These are phyloP conservation scores for Botryosphaeria agaves DNA, from an alignment of 2,329 filamentous ascomycete species.

Conservation along the genomic window DNA sequence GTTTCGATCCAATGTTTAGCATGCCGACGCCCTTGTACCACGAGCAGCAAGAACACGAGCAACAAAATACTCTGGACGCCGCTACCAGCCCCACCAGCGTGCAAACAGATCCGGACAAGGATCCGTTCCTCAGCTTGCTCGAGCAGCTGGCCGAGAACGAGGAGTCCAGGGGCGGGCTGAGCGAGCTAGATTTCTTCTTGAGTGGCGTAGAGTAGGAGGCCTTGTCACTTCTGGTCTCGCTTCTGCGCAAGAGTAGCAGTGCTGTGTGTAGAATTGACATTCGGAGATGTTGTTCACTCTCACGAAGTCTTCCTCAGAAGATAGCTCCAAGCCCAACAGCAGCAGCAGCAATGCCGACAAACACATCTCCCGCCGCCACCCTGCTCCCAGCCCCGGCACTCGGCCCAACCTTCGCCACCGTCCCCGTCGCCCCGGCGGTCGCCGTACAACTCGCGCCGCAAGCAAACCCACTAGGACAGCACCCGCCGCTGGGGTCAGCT, in stretches of 20 bases:
- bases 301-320: too few species aligned
- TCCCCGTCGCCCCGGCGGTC: constrained; percentile 33
- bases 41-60: too few species aligned
- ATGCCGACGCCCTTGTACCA: constrained; percentile 21
- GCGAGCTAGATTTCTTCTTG: constrained; percentile 59
- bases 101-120: constrained; percentile 43
- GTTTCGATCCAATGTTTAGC: constrained; percentile 23
- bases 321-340: too few species aligned
- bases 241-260: too few species aligned
- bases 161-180: constrained; percentile 47
- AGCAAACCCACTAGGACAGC: constrained; percentile 61
- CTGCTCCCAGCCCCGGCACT: constrained; percentile 17
- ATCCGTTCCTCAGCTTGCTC: constrained; percentile 62
- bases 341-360: too few species aligned
- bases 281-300: too few species aligned
- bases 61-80: constrained; percentile 26
- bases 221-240: too few species aligned
- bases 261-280: too few species aligned
- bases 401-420: constrained; percentile 26
- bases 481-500: constrained; percentile 52
- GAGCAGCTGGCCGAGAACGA: constrained; percentile 77
- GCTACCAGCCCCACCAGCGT: constrained; percentile 22
- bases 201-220: too few species aligned
- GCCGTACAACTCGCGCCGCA: constrained; percentile 64
- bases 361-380: too few species aligned